phyloP scores from a whole-genome alignment of 2,329 filamentous ascomycete species.

The Neoascochyta sp. region DNA sequence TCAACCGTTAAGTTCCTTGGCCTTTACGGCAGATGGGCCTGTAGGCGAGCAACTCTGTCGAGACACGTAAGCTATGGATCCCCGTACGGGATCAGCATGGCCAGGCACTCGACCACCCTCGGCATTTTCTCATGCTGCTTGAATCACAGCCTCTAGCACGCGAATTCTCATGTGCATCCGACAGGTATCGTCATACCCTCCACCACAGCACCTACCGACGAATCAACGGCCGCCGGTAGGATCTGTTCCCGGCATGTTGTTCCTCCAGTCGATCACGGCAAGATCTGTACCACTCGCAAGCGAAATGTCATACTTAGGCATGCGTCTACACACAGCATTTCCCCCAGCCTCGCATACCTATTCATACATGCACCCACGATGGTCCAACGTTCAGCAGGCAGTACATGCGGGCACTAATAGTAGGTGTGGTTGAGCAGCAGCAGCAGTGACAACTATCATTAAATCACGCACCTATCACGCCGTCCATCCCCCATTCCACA shows the following conservation, averaged over 20 bases:
- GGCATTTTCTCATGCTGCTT: conserved; percentile 4
- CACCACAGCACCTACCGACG: conserved; percentile 2
- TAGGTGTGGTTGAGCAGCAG: conserved; percentile 88
- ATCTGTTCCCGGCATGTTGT: conserved; percentile 5
- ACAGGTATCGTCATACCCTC: conserved; percentile 1
- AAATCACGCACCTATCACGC: too few species aligned
- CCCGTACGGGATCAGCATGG: conserved; percentile 3
- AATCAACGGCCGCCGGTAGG: conserved; percentile 1
- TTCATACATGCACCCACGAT: conserved; percentile 69
- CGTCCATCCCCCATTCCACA: too few species aligned
- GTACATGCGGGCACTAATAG: conserved; percentile 37
- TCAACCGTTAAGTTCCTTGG: conserved; percentile 1
- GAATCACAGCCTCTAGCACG: too few species aligned
- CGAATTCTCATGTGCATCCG: conserved; percentile 1
- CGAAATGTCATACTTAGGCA: conserved; percentile 1
- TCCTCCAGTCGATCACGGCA: conserved; percentile 3
- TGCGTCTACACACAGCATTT: conserved; percentile 1
- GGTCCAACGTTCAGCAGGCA: conserved; percentile 67
- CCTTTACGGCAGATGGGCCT: too few species aligned
- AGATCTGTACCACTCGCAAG: conserved; percentile 2
- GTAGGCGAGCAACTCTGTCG: conserved; percentile 6
- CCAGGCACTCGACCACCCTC: conserved; percentile 3
- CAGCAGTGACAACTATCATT: conserved; percentile 45
- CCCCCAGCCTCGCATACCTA: conserved; percentile 3
- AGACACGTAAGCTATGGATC: conserved; percentile 1